Evolutionary conservation across 495 filamentous ascomycete species (phyloP).

Genomic region (Chaetomium cochliodes): DNA sequence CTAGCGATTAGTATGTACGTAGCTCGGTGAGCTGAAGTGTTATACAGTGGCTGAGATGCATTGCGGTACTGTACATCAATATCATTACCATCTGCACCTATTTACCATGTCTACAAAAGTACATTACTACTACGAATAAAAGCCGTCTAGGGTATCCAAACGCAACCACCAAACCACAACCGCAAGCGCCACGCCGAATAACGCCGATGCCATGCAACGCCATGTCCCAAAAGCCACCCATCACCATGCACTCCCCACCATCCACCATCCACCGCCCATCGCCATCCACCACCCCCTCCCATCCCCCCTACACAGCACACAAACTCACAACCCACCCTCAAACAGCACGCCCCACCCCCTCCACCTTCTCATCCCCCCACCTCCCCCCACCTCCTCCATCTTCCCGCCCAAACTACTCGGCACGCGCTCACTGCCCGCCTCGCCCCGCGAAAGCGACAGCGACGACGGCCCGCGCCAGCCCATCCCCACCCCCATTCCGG

Average conservation of each 20-base stretch:
- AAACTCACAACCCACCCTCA: not conserved
- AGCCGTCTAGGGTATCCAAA: constrained; percentile 3
- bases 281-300: no score
- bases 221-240: no score
- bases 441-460: no score
- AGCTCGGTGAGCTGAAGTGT: not conserved
- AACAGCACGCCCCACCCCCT: not conserved
- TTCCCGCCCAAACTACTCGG: not conserved
- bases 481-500: constrained; percentile 2
- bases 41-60: no score
- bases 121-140: not conserved
- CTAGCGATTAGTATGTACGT: not conserved
- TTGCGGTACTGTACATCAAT: not conserved
- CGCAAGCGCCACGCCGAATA: no score
- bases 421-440: not conserved
- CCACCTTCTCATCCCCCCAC: not conserved
- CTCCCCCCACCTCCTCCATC: not conserved
- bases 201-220: not conserved
- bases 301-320: not conserved
- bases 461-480: no score
- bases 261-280: constrained; percentile 5
- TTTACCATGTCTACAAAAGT: no score
- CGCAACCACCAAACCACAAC: not conserved
- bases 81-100: not conserved
- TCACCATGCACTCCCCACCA: no score